These are phyloP conservation scores for Ganoderma lucidum DNA, from an alignment of 1,284 basidiomycete species.

Conservation along the genomic window DNA sequence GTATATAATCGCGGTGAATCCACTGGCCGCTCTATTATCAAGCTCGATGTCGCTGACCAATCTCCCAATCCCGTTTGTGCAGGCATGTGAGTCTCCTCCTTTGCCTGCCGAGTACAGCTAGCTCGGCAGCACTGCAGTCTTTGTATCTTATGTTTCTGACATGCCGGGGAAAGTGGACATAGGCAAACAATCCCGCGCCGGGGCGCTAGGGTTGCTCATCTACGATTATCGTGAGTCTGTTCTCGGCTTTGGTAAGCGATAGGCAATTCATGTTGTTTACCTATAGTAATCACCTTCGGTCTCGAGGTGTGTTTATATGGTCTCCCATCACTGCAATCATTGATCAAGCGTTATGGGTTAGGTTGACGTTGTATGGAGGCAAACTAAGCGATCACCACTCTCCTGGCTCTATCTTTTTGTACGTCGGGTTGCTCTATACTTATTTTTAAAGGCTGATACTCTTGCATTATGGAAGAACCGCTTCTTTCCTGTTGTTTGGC, in stretches of 20 bases:
- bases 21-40: background rate
- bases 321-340: too few relatives aligned
- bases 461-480: conserved; percentile 25
- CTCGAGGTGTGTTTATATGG: background rate
- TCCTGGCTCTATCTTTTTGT: conserved; percentile 5
- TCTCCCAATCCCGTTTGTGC: background rate
- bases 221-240: background rate
- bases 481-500: conserved; percentile 30
- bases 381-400: background rate
- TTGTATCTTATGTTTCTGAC: background rate
- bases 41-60: background rate
- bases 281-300: background rate
- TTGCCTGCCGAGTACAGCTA: background rate
- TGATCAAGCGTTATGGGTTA: background rate
- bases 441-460: background rate
- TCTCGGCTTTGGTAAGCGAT: too few relatives aligned
- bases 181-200: conserved; percentile 5
- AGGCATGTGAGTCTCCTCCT: background rate
- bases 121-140: too few relatives aligned
- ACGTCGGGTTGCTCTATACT: background rate
- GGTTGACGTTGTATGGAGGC: background rate
- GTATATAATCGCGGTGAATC: background rate
- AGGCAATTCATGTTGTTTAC: background rate
- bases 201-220: conserved; percentile 1
- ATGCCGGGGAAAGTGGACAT: background rate